A percentile compares a stretch with the other conserved stretches of the same genome.
Conservation (phyloP, 2,329 filamentous ascomycete species). For the Talaromyces sp. region DNA sequence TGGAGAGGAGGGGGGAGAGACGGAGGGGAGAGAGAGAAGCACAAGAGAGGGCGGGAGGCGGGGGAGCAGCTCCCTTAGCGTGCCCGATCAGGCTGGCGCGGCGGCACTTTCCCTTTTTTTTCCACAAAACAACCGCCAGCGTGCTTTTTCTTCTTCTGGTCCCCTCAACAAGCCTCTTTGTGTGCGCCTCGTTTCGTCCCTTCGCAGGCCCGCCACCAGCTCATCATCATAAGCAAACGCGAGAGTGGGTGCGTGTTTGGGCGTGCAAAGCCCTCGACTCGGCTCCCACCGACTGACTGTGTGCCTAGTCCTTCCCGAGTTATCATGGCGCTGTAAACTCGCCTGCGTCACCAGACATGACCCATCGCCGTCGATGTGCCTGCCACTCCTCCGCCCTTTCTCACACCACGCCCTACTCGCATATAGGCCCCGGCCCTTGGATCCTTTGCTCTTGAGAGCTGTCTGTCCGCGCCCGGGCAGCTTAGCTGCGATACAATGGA, state of each 20-base stretch:
- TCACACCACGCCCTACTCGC: background rate
- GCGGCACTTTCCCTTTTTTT: conserved; percentile 5
- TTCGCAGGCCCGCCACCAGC: background rate
- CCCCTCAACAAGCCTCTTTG: background rate
- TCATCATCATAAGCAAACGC: background rate
- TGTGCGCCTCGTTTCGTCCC: background rate
- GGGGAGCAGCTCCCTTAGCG: conserved; percentile 8
- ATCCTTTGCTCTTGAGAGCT: conserved; percentile 15
- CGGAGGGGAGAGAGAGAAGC: background rate
- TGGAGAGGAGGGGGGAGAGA: background rate
- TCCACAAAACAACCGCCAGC: conserved; percentile 12
- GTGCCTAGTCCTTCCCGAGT: background rate
- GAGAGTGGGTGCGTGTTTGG: background rate
- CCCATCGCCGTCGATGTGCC: conserved; percentile 4
- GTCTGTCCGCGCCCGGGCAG: conserved; percentile 23
- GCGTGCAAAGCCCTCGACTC: background rate
- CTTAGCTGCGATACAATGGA: conserved; percentile 35
- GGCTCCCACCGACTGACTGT: background rate
- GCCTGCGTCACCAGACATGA: conserved; percentile 7
- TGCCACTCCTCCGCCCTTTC: background rate
- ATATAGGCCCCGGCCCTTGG: background rate
- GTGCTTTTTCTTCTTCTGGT: background rate
- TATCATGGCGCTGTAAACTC: conserved; percentile 8
- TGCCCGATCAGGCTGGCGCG: conserved; percentile 16
- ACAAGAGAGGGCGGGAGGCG: too few species aligned